Evolutionary conservation across 768 basidiomycete species (phyloP).

Genomic region (Tulasnella sp.): DNA sequence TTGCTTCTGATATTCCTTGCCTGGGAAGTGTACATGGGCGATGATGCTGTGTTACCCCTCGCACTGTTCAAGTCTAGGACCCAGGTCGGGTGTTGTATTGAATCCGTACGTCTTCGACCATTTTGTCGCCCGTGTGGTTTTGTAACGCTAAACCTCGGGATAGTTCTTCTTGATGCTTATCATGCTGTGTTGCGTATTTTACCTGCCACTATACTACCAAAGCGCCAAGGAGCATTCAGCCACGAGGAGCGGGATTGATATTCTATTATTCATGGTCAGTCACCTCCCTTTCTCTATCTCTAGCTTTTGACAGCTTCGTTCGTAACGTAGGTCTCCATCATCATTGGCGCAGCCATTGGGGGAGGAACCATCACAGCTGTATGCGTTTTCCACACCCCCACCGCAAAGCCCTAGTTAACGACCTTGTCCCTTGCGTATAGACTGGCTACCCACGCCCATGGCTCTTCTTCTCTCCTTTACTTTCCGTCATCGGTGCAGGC

Average conservation of each 20-base stretch:
- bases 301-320: too few relatives aligned
- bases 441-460: conserved; percentile 26
- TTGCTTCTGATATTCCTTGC: conserved; percentile 1
- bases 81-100: conserved; percentile 22
- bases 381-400: too few relatives aligned
- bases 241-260: conserved; percentile 27
- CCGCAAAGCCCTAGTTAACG: too few relatives aligned
- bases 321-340: conserved; percentile 24
- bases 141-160: not conserved
- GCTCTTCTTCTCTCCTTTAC: conserved; percentile 23
- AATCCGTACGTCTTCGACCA: conserved; percentile 6
- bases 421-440: not conserved
- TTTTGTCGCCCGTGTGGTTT: not conserved
- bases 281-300: not conserved
- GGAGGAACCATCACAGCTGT: conserved; percentile 23
- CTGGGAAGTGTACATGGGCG: conserved; percentile 27
- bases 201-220: conserved; percentile 20
- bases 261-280: conserved; percentile 26
- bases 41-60: conserved; percentile 28
- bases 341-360: conserved; percentile 25
- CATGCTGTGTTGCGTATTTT: conserved; percentile 9
- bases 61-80: conserved; percentile 25
- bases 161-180: conserved; percentile 3
- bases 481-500: conserved; percentile 27
- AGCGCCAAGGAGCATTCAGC: conserved; percentile 21